Base-by-base conservation (phyloP, 208 protist species). In the Naegleria fowleri region DNA sequence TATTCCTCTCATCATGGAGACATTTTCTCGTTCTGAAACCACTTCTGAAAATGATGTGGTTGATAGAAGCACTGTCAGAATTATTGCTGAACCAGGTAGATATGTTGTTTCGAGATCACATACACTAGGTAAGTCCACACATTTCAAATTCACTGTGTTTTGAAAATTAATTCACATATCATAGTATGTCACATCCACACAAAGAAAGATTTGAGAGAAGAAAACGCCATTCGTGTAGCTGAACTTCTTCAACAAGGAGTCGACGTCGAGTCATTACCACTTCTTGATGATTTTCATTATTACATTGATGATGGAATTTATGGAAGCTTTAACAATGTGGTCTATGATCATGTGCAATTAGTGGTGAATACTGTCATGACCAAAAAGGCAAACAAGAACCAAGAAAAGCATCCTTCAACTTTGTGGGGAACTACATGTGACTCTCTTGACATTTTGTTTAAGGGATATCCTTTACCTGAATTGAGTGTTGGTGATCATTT, bases 381-480 rank as follows among this genome's bases (percentile, higher is more conserved):
- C 55, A 48, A 48, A 48, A 67, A 67, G 55, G 36, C 16, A 88
- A 85, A 36, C 92, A 83, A 83, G 38, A n/a, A 91, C 79, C 39
- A 55, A 89, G 25, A 76, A 55, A 5, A 89, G 58, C 93, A 92
- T 86, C 87, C 93, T 25, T 96, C 93, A 4, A 96, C 94, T 84
- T 92, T 97, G 79, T 97, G 96, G 75, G 96, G 96, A 40, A 96
- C 96, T 38, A 97, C 96, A 43, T 97, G 96, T 91, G 96, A 97
- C 91, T 95, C 93, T 38, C 58, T 97, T 76, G 96, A 97, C 90
- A 95, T 94, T 92, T 96, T 97, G 33, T 83, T 95, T 40, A 95
- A 95, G 91, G 90, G 93, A 79, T 92, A 94, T 88, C 91, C 91
- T 7, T 96, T 97, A 86, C 96, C 96, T 4, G 94, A 96, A 92